phyloP scores from a whole-genome alignment of 1,284 basidiomycete genomes.

The Mixia osmundae region DNA sequence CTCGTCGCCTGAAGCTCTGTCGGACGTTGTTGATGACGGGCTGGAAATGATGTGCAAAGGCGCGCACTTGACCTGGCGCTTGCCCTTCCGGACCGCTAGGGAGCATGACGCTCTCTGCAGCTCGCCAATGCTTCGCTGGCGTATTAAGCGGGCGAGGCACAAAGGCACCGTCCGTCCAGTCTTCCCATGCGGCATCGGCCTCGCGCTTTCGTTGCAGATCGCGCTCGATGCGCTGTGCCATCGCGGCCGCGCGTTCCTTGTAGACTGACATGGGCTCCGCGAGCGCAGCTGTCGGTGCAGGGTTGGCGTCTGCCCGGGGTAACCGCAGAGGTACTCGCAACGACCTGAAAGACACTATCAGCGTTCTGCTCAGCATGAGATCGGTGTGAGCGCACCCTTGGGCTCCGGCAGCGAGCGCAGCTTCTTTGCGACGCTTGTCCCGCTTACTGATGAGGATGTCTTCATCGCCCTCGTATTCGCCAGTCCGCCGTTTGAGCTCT shows the following conservation, averaged over 20 bases:
- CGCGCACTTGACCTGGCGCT: slow-evolving; percentile 8
- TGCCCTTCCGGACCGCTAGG: slow-evolving; percentile 2
- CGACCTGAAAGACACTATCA: not conserved
- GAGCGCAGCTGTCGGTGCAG: slow-evolving; percentile 2
- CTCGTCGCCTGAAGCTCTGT: slow-evolving; percentile 42
- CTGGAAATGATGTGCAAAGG: slow-evolving; percentile 12
- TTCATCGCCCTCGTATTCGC: slow-evolving; percentile 50
- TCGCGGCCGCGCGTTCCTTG: slow-evolving; percentile 35
- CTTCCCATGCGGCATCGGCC: slow-evolving; percentile 56
- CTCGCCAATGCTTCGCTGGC: slow-evolving; percentile 18
- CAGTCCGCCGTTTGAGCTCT: slow-evolving; percentile 52
- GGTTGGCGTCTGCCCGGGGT: not conserved
- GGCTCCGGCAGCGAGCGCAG: slow-evolving; percentile 12
- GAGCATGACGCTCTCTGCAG: slow-evolving; percentile 13
- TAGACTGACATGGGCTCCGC: slow-evolving; percentile 9
- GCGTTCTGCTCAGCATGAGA: not conserved
- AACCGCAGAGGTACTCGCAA: not conserved
- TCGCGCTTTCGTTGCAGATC: slow-evolving; percentile 38
- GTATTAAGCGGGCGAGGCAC: slow-evolving; percentile 18
- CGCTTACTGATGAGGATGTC: slow-evolving; percentile 46
- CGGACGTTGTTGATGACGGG: slow-evolving; percentile 15
- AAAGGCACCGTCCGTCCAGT: slow-evolving; percentile 39
- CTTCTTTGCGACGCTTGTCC: slow-evolving; percentile 34
- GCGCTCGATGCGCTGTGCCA: slow-evolving; percentile 42
- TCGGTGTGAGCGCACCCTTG: slow-evolving; percentile 18